Conservation (phyloP, 305 asterid species). For the Fraxinus baroniana region DNA sequence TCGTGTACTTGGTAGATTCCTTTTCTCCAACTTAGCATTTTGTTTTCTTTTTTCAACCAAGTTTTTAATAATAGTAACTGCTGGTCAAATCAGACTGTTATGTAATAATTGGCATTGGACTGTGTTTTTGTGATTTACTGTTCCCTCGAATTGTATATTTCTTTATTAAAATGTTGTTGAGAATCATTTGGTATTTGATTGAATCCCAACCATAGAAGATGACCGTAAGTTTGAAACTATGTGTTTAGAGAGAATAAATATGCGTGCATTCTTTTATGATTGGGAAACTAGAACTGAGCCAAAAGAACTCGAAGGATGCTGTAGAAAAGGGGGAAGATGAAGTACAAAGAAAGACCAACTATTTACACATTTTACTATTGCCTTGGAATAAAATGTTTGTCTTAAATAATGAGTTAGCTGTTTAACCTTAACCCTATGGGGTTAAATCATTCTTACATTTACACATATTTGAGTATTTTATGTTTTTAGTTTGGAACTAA, state of each 20-base stretch:
- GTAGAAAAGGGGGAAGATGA: not conserved
- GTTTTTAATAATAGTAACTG: not conserved
- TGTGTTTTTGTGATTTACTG: not conserved
- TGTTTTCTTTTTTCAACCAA: not conserved
- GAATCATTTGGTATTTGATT: not conserved
- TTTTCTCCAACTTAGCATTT: not conserved
- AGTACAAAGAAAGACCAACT: not conserved
- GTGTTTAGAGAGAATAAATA: not conserved
- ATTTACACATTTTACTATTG: not conserved
- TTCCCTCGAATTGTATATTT: not conserved
- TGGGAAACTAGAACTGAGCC: not conserved
- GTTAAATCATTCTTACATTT: conserved; percentile 10
- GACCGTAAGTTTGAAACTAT: not conserved
- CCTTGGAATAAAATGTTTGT: not conserved
- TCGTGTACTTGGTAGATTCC: not conserved
- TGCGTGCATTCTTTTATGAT: not conserved
- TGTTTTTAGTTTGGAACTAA: conserved; percentile 27
- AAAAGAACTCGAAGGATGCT: not conserved
- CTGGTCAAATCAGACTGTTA: not conserved
- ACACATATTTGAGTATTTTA: not conserved
- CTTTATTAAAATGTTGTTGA: not conserved
- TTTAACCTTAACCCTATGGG: not conserved
- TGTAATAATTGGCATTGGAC: not conserved
- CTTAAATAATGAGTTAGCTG: conserved; percentile 4
- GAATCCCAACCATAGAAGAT: not conserved